Evolutionary conservation across 2,329 filamentous ascomycete species (phyloP), one percentile per base, ranked within the genome.

Genomic region (Trichoderma sp.): DNA sequence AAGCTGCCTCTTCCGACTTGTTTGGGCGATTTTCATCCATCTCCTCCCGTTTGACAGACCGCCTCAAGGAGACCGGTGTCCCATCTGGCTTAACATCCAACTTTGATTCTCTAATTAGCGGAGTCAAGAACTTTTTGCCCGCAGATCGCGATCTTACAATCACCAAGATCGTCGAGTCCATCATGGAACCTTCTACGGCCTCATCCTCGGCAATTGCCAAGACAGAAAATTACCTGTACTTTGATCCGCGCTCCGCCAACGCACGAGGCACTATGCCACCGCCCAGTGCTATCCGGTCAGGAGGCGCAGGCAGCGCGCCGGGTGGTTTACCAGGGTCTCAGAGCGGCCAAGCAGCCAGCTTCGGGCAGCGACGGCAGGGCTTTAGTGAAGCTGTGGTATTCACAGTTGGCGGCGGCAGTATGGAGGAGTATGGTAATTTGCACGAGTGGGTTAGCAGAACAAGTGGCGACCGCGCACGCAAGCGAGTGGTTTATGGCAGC

Each of bases 401-500:
- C 77, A 95, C 93, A 0, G 93, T 96, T 3, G 96, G 96, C 4
- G 96, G 96, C 58, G 96, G 96, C 52, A 97, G 94, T 77, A 98
- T 99, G 92, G 96, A 99, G 74, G 96, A 99, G 79, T 99, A 98
- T 78, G 95, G 94, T 24, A 99, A 99, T 79, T 79, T 99, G 77
- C 93, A 97, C 78, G 96, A 98, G 77, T 99, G 96, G 96, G 93
- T 95, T 5, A 89, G 88, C 78, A 86, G 95, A 72, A 94, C 93
- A 4, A 84, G 85, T 59, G 64, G 64, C 0, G 86, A 87, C 67
- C 86, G 88, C 10, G 85, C 88, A 26, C 91, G 88, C 78, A 91
- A 92, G 80, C 86, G 94, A 72, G 91, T 99, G 11, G 92, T 98
- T 1, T 99, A 99, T 79, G 96, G 96, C 21, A 97, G 94, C 76